These are phyloP conservation scores for cucumber (Cucumis sativus) DNA, from an alignment of 306 rosid species.

Conservation along the genomic window Cucumber_9930_V3 NC_026655.2:20928001-20928500, in stretches of 20 bases:
- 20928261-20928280: conserved; percentile 75
- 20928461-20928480: conserved; percentile 71
- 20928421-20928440: conserved; percentile 45
- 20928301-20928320: conserved; percentile 58
- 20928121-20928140: conserved; percentile 32
- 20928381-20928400: conserved; percentile 56
- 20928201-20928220: conserved; percentile 30
- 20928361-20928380: conserved; percentile 97
- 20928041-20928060: conserved; percentile 42
- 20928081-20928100: conserved; percentile 26
- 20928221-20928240: conserved; percentile 43
- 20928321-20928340: conserved; percentile 89
- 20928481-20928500: conserved; percentile 78
- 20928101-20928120: conserved; percentile 27
- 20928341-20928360: conserved; percentile 84
- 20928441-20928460: conserved; percentile 39
- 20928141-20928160: conserved; percentile 47
- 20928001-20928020: conserved; percentile 53
- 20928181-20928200: conserved; percentile 34
- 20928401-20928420: conserved; percentile 39
- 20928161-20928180: conserved; percentile 39
- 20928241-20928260: conserved; percentile 46
- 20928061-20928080: conserved; percentile 59
- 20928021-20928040: conserved; percentile 54
- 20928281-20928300: conserved; percentile 23